Base-by-base conservation (phyloP, 1,284 basidiomycete species). In the Anthracocystis walkeri region DNA sequence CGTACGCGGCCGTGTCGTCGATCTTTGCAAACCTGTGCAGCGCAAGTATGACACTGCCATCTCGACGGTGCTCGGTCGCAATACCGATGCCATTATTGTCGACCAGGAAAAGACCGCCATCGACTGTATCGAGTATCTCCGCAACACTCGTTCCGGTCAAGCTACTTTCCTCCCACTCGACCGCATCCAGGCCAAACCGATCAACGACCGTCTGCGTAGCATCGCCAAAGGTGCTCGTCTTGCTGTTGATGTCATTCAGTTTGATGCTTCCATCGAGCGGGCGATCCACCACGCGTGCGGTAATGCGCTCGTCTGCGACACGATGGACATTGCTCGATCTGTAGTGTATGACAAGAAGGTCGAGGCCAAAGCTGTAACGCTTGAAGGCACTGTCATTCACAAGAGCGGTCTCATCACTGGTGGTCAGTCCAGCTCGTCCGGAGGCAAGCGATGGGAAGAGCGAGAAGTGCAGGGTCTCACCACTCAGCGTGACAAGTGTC, bases 151-250 rank as follows among this genome's bases (percentile, higher is more conserved):
- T 35, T 91, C 92, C 0, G 96, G 96, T 1, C 93, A 95, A 86
- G 95, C 95, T 7, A 99, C 96, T 0, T 99, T 99, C 87, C 92
- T 99, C 54, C 97, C 97, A 0, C 91, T 99, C 12, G 96, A 99
- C 85, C 95, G 93, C 1, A 95, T 99, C 76, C 93, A 95, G 82
- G 91, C 92, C 52, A 97, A 96, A 85, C 91, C 94, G 1, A 89
- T 95, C 76, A 95, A 96, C 75, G 97, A 99, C 87, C 95, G 94
- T 83, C 93, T 94, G 85, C 91, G 97, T 38, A 92, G 92, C 20
- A 93, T 97, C 79, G 92, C 92, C 8, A 92, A 92, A 75, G 95
- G 95, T 0, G 94, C 95, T 3, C 89, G 96, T 51, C 89, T 99
- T 1, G 97, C 96, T 0, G 92, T 98, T 23, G 97, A 99, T 82